Conservation (phyloP, 257 asterid species). For the Ophiorrhiza pumila region DNA sequence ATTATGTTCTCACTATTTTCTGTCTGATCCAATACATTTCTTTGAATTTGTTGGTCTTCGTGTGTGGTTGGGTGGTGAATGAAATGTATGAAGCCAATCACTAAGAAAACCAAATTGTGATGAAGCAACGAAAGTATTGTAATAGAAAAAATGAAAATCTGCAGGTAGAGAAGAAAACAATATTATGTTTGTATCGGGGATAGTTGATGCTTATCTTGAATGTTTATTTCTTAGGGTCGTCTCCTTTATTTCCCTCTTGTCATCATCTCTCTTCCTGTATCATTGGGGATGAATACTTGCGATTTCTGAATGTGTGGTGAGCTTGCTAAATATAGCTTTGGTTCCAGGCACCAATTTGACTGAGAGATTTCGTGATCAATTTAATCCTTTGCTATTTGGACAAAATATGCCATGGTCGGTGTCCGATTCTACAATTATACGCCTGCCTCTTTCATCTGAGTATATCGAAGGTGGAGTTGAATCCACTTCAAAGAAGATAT, state of each 20-base stretch:
- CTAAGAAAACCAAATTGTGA: not conserved
- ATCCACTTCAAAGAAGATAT: conserved; percentile 43
- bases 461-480: conserved; percentile 55
- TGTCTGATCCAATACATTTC: not conserved
- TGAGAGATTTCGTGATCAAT: conserved; percentile 80
- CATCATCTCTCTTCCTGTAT: not conserved
- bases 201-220: not conserved
- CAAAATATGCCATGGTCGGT: conserved; percentile 68
- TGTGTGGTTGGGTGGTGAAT: not conserved
- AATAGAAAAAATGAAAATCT: not conserved
- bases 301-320: not conserved
- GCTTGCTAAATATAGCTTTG: conserved; percentile 16
- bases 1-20: not conserved
- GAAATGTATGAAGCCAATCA: not conserved
- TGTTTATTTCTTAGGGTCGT: not conserved
- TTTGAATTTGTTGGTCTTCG: not conserved
- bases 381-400: conserved; percentile 73
- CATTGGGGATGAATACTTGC: not conserved
- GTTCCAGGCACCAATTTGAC: conserved; percentile 76
- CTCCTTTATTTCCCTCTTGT: not conserved
- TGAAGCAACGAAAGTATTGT: not conserved
- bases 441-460: conserved; percentile 82
- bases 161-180: not conserved
- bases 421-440: conserved; percentile 68
- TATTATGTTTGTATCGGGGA: not conserved